Evolutionary conservation across 805 yeast species (phyloP).

Genomic region (Wickerhamiella musiphila): DNA sequence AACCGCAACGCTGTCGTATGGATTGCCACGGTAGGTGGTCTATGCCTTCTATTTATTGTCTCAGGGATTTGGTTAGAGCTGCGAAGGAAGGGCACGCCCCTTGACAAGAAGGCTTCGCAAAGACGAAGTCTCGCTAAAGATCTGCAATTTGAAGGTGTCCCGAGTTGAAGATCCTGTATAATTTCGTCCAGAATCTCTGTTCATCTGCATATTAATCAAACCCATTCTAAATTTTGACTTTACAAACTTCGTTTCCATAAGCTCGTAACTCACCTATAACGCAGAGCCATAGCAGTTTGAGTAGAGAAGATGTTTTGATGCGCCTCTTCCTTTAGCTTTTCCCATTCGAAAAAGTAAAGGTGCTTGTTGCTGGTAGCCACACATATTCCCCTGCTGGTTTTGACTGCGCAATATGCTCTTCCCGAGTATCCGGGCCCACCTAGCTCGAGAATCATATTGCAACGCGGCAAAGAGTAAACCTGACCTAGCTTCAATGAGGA

Average conservation of each 20-base stretch:
- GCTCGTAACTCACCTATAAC: no score
- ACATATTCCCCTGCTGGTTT: neutral
- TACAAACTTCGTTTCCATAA: no score
- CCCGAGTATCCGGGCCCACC: no score
- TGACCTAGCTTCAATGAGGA: neutral
- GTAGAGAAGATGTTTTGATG: no score
- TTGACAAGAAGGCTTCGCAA: constrained; percentile 3
- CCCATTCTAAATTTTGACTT: no score
- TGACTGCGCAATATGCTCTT: constrained; percentile 17
- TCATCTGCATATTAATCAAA: neutral
- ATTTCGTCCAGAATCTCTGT: constrained; percentile 1
- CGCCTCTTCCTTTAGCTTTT: no score
- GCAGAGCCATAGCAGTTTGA: no score
- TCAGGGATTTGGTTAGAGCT: constrained; percentile 30
- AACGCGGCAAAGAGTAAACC: no score
- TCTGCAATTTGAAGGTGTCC: constrained; percentile 75
- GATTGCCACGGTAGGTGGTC: constrained; percentile 49
- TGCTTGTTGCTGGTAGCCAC: neutral
- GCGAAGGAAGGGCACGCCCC: constrained; percentile 46
- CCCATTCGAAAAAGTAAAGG: neutral
- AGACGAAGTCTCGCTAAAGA: constrained; percentile 13
- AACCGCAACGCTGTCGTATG: constrained; percentile 40
- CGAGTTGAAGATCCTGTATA: constrained; percentile 32
- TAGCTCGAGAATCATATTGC: no score
- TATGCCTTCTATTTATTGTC: constrained; percentile 37